Evolutionary conservation across 1,139 yeast genomes (phyloP).

Genomic region (Geotrichum reessii): DNA sequence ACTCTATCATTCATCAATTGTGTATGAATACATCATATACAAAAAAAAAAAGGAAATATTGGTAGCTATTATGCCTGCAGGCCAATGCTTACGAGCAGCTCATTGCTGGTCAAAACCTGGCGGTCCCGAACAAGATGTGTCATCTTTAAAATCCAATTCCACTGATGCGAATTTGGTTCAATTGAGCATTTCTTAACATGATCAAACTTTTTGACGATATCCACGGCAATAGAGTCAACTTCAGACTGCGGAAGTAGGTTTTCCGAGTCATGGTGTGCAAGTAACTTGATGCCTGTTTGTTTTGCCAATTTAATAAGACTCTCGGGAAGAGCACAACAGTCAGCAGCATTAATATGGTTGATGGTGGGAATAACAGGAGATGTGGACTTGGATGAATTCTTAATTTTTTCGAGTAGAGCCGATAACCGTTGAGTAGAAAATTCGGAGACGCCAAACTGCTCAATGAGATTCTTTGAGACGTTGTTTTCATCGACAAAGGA

Average conservation of each 20-base stretch:
- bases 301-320: conserved; percentile 28
- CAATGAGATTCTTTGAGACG: conserved; percentile 14
- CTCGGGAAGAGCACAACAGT: conserved; percentile 35
- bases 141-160: conserved; percentile 31
- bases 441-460: conserved; percentile 32
- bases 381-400: conserved; percentile 15
- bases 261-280: conserved; percentile 34
- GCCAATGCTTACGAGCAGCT: conserved; percentile 24
- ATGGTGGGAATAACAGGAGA: conserved; percentile 24
- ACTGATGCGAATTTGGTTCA: conserved; percentile 17
- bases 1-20: not conserved
- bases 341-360: conserved; percentile 33
- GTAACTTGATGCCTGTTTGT: conserved; percentile 27
- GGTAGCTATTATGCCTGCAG: not conserved
- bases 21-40: not conserved
- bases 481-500: conserved; percentile 6
- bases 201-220: conserved; percentile 7
- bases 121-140: conserved; percentile 29
- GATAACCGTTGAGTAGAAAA: conserved; percentile 25
- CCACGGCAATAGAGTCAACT: conserved; percentile 14
- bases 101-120: conserved; percentile 30
- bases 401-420: conserved; percentile 20
- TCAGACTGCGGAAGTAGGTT: conserved; percentile 24
- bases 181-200: not conserved
- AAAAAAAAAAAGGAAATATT: too few relatives aligned